Percentiles rank a stretch among this genome's conserved stretches.
phyloP scores from a whole-genome alignment of 805 yeast species.

The Wickerhamomyces bisporus region DNA sequence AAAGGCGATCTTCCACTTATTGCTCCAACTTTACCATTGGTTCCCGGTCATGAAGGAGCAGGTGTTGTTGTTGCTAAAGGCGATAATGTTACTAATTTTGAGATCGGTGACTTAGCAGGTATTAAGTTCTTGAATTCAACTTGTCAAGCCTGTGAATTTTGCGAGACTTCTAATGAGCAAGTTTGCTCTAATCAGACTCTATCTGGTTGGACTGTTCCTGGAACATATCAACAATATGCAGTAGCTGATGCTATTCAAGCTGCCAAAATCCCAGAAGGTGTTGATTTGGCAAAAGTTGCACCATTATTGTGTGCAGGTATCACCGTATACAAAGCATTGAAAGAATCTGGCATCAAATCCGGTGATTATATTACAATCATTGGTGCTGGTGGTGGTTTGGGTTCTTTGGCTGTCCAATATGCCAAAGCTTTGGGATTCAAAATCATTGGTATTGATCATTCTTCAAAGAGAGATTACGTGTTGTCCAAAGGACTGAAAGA shows the following conservation, averaged over 20 bases:
- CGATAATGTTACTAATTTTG: constrained; percentile 44
- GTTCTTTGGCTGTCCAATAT: constrained; percentile 63
- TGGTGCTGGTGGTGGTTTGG: constrained; percentile 76
- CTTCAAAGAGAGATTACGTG: constrained; percentile 45
- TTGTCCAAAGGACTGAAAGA: constrained; percentile 52
- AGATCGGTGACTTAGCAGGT: constrained; percentile 55
- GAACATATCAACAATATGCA: constrained; percentile 82
- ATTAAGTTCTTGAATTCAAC: constrained; percentile 57
- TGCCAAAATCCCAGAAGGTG: constrained; percentile 61
- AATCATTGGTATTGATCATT: constrained; percentile 61
- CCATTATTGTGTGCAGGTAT: constrained; percentile 85
- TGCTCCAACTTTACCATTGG: constrained; percentile 43
- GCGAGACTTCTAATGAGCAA: constrained; percentile 44
- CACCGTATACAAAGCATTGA: constrained; percentile 82
- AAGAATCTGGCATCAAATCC: constrained; percentile 57
- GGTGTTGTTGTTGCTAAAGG: constrained; percentile 56
- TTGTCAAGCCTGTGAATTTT: constrained; percentile 51
- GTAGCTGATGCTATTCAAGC: constrained; percentile 81
- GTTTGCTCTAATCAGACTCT: constrained; percentile 61
- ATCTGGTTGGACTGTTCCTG: constrained; percentile 82
- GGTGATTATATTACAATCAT: constrained; percentile 68
- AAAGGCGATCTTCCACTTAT: constrained; percentile 58
- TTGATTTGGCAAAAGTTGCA: constrained; percentile 64
- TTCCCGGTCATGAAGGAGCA: constrained; percentile 62
- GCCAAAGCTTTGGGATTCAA: constrained; percentile 68